Base-by-base conservation (phyloP, 768 basidiomycete species). In the Infundibulicybe gibba region DNA sequence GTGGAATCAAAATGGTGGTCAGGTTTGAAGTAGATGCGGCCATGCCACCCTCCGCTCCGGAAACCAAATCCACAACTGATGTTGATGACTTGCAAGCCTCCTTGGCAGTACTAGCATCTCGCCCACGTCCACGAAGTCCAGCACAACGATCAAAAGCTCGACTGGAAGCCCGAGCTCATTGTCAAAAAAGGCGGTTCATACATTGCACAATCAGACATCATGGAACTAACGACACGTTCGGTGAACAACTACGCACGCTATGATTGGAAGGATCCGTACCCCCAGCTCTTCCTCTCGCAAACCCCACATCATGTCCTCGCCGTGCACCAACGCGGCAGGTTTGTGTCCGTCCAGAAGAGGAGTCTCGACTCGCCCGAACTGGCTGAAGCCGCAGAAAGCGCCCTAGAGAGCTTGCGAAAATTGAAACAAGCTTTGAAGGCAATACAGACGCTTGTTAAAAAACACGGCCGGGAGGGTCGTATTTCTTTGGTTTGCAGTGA, bases 241-340 rank as follows among this genome's bases (percentile, higher is more conserved):
- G 56, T 61, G 21, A 59, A 45, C 13, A 65, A 57, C 40, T 54
- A 58, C 32, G 49, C 47, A 8, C 54, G 58, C 3, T 67, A 68
- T 48, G 68, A 83, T 54, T 87, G 84, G 84, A 65, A 56, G 21
- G 82, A 85, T 11, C 64, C 68, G 1, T 87, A 80, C 59, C 77
- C 81, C 0, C 86, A 88, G 57, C 63, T 88, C 11, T 83, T 76
- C 58, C 73, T 90, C 45, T 86, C 87, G 5, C 81, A 83, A 57
- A 88, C 83, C 0, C 64, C 73, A 2, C 74, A 79, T 53, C 71
- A 81, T 48, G 81, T 77, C 57, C 64, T 86, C 44, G 86, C 76
- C 0, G 63, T 75, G 35, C 86, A 89, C 58, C 56, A 66, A 12
- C 60, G 68, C 3, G 87, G 87, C 1, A 62, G 34, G 1, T 88